Percentiles rank a stretch among this genome's conserved stretches.
phyloP scores from a whole-genome alignment of 2,329 filamentous ascomycete genomes.

The Verruconis gallopava region DNA sequence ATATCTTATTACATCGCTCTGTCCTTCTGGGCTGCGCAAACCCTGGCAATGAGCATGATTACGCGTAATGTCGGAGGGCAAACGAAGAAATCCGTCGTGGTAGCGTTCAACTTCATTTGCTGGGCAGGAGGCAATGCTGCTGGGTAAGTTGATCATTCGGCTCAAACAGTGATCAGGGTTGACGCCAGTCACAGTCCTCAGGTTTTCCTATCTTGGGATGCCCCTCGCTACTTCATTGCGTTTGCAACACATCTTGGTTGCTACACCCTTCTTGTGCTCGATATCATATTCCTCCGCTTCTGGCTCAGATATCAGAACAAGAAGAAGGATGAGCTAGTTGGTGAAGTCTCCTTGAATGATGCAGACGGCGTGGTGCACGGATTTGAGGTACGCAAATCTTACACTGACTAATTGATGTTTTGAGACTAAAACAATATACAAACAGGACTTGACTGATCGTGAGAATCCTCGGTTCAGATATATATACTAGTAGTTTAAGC shows the following conservation, averaged over 20 bases:
- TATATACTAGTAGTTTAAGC: constrained; percentile 31
- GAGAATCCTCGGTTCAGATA: constrained; percentile 51
- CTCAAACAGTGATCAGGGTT: background rate
- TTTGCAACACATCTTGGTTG: constrained; percentile 58
- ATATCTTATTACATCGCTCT: constrained; percentile 65
- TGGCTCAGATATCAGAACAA: constrained; percentile 46
- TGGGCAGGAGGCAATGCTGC: constrained; percentile 58
- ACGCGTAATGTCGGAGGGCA: constrained; percentile 59
- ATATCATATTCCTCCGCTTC: constrained; percentile 45
- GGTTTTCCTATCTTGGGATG: constrained; percentile 48
- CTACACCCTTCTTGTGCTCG: constrained; percentile 46
- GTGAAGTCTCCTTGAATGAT: constrained; percentile 15
- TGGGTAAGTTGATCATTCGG: constrained; percentile 28
- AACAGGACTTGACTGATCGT: constrained; percentile 49
- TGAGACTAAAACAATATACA: no score
- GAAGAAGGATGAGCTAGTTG: constrained; percentile 38
- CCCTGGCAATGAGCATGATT: constrained; percentile 52
- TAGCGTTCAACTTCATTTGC: constrained; percentile 57
- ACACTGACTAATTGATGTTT: no score
- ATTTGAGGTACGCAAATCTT: no score
- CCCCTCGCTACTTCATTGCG: constrained; percentile 54
- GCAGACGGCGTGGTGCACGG: constrained; percentile 35
- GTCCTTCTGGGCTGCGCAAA: constrained; percentile 65
- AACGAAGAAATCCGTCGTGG: constrained; percentile 57
- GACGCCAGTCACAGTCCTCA: constrained; percentile 49